Percentiles rank a stretch among this genome's conserved stretches.
phyloP scores from a whole-genome alignment of 2,329 filamentous ascomycete genomes.

The Pseudogymnoascus sp. region DNA sequence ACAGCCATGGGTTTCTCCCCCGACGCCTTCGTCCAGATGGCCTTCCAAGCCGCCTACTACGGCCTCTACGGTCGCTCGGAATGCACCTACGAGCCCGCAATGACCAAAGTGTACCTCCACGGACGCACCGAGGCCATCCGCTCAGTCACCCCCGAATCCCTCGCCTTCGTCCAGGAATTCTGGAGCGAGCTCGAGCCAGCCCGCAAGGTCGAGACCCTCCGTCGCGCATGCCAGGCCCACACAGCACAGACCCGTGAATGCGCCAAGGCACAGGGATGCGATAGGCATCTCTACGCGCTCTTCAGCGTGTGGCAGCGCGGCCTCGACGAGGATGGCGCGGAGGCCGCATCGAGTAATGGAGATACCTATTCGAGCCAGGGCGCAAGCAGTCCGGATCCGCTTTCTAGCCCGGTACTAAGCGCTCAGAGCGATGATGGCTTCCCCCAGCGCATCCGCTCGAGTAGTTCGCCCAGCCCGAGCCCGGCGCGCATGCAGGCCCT shows the following conservation, averaged over 20 bases:
- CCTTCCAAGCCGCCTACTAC: conserved; percentile 96
- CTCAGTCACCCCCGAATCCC: conserved; percentile 71
- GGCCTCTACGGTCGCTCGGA: conserved; percentile 90
- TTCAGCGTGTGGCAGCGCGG: conserved; percentile 92
- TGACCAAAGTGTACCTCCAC: conserved; percentile 93
- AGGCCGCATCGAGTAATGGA: conserved; percentile 41
- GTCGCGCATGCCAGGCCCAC: conserved; percentile 76
- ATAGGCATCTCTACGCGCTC: conserved; percentile 86
- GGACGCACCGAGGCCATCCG: conserved; percentile 91
- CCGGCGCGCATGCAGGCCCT: conserved; percentile 52
- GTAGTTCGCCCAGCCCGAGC: conserved; percentile 39
- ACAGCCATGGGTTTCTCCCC: conserved; percentile 95
- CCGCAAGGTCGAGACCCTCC: conserved; percentile 77
- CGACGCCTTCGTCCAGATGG: conserved; percentile 97
- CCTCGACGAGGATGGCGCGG: conserved; percentile 61
- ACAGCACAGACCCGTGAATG: conserved; percentile 73
- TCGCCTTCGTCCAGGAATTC: conserved; percentile 87
- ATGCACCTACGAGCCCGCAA: conserved; percentile 94
- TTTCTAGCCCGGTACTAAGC: not conserved
- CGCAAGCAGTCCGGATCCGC: conserved; percentile 27
- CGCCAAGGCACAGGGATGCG: conserved; percentile 82
- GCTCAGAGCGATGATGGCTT: not conserved
- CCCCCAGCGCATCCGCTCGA: conserved; percentile 22
- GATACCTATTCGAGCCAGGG: conserved; percentile 53
- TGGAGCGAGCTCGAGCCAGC: conserved; percentile 84